phyloP scores from a whole-genome alignment of 495 filamentous ascomycete genomes.

The Poronia punctata region DNA sequence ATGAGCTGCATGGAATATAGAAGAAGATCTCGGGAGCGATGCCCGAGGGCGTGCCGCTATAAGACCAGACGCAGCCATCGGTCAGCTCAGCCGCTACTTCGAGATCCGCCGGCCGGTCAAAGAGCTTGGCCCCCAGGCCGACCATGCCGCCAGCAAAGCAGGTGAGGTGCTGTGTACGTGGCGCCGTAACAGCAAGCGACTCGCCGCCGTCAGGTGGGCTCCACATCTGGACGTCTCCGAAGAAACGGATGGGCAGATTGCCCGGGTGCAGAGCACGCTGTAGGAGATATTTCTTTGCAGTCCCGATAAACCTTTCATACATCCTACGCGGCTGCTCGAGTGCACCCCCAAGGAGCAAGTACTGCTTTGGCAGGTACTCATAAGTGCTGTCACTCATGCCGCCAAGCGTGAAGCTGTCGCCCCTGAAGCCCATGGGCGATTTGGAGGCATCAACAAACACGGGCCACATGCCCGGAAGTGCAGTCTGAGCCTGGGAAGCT shows the following conservation, averaged over 20 bases:
- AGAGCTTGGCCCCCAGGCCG: constrained; percentile 68
- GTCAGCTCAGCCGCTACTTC: constrained; percentile 67
- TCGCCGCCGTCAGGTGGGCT: constrained; percentile 8
- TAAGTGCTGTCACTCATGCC: constrained; percentile 74
- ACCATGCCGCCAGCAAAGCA: constrained; percentile 89
- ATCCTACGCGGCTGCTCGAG: constrained; percentile 67
- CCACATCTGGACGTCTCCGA: constrained; percentile 37
- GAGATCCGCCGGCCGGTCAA: constrained; percentile 62
- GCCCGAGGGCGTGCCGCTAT: constrained; percentile 60
- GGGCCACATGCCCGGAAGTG: constrained; percentile 76
- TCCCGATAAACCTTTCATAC: constrained; percentile 65
- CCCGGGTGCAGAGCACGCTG: constrained; percentile 55
- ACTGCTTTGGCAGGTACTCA: constrained; percentile 74
- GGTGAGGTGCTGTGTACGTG: constrained; percentile 36
- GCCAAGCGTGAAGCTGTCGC: constrained; percentile 56
- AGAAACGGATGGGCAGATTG: constrained; percentile 59
- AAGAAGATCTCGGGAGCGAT: constrained; percentile 72
- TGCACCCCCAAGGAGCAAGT: constrained; percentile 63
- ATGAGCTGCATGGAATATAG: constrained; percentile 52
- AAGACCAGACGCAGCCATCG: constrained; percentile 86
- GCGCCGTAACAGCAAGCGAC: constrained; percentile 16
- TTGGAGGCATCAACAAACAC: constrained; percentile 54
- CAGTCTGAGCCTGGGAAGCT: constrained; percentile 54
- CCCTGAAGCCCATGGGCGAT: constrained; percentile 45
- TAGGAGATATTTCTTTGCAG: constrained; percentile 62